Base-by-base conservation (phyloP, 192 early-diverging fungal species). In the Paraglomus occultum region DNA sequence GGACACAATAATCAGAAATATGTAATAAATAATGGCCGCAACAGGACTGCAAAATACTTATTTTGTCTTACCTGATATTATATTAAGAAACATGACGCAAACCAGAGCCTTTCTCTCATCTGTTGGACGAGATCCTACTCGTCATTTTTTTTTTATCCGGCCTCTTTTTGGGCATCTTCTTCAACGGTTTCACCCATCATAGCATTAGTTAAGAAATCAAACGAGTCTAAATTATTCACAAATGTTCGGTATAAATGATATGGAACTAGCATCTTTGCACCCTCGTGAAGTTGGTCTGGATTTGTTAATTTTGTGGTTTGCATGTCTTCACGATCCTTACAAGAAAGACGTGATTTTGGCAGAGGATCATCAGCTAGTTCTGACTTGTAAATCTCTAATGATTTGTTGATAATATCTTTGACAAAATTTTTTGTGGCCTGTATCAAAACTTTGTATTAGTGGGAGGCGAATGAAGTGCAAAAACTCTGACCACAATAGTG, bases 361-460 rank as follows among this genome's bases (percentile, higher is more conserved):
- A 64, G 70, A 39, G 74, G 71, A 31, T 83, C 77, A 9, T 63
- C 72, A 43, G 67, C 57, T 1, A 47, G 22, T 68, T 83, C 81
- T 0, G 48, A 23, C 11, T 73, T 72, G 48, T 82, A 82, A 17
- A 84, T 73, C 12, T 72, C 63, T 12, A 79, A 31, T 8, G 78
- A 71, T 61, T 74, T 73, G 12, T 64, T 71, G 9, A 86, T 31
- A n/a, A 86, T 51, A 15, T 76, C 70, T 40, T 65, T 73, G 40
- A 86, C 51, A 57, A 86, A 84, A 1, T 74, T 66, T 46, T 79
- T 80, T n/a, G 82, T 84, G 0, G 77, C 72, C 72, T 86, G 75
- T 10, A 77, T 43, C 12, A 51, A 23, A 51, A 51, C n/a, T 51
- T 39, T 49, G 22, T 15, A 54, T 20, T 1, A 64, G 12, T 50